Base-by-base conservation (phyloP, 2,329 filamentous ascomycete species). In the Ophiostoma pallidulum region DNA sequence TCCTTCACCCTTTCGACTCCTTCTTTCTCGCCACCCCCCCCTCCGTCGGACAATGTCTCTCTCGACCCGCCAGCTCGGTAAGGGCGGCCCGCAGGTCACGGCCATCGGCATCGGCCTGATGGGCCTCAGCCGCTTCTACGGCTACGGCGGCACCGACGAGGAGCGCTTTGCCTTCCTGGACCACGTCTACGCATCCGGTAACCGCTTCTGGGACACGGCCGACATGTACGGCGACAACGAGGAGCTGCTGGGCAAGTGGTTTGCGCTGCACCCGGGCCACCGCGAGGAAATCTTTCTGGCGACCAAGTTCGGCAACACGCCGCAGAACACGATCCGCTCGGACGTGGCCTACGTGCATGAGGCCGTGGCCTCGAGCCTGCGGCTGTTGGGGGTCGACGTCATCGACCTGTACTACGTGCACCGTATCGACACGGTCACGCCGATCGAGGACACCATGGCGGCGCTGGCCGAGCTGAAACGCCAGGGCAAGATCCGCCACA, bases 361-460 rank as follows among this genome's bases (percentile, higher is more conserved):
- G 45, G 51, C 58, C 7, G 56, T 53, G 22, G 61, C 61, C 22
- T 52, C 49, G 16, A 70, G 65, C 39, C 60, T 80, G 32, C 44
- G 66, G 56, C 63, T 66, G 18, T 60, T 82, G 62, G 70, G 72
- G 0, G 67, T 73, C 0, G 64, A 68, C 4, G 69, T 70, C 43
- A 71, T 81, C 49, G 78, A 81, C 55, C 64, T 81, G 19, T 70
- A 72, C 54, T 74, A 76, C 57, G 65, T 69, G 35, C 73, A 77
- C 57, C 66, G 74, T 5, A 56, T 74, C n/a, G 71, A 75, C 51
- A 61, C 63, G 4, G 58, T 60, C 29, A 69, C 66, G 8, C 69
- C 70, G 1, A 59, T 68, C 16, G 68, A 71, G 57, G 64, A 72
- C 52, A 75, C 67, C 2, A 69, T 76, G 62, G 60, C 61, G 37